These are phyloP conservation scores for Diplodia corticola DNA, from an alignment of 2,329 filamentous ascomycete genomes.

Conservation along the genomic window DNA sequence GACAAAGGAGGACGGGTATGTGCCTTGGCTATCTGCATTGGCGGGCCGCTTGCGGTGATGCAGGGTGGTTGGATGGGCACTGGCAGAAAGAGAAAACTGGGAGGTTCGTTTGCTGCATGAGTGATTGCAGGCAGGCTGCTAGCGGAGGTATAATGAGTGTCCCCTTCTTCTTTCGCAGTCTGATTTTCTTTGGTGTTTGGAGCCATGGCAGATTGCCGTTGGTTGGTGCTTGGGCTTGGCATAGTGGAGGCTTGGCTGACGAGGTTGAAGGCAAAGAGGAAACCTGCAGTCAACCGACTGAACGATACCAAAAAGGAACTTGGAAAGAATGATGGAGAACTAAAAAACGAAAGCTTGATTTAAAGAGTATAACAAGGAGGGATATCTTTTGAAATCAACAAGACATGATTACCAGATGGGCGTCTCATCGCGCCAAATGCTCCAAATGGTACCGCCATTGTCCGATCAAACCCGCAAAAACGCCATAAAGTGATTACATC, in stretches of 20 bases:
- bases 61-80: not conserved
- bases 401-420: not conserved
- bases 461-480: not conserved
- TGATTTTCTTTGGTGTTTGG: not conserved
- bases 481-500: not conserved
- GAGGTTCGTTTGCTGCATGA: not conserved
- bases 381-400: not conserved
- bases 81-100: not conserved
- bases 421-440: not conserved
- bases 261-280: too few species aligned
- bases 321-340: not conserved
- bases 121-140: not conserved
- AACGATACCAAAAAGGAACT: not conserved
- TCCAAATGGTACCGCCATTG: not conserved
- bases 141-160: not conserved
- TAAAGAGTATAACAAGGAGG: not conserved
- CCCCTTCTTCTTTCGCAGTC: too few species aligned
- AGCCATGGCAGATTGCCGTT: not conserved
- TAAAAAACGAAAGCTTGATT: not conserved
- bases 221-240: not conserved
- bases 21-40: slow-evolving; percentile 3
- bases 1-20: not conserved
- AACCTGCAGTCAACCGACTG: not conserved
- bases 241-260: not conserved
- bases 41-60: slow-evolving; percentile 3